phyloP scores from a whole-genome alignment of 768 basidiomycete species.

The Lentinula sp. region DNA sequence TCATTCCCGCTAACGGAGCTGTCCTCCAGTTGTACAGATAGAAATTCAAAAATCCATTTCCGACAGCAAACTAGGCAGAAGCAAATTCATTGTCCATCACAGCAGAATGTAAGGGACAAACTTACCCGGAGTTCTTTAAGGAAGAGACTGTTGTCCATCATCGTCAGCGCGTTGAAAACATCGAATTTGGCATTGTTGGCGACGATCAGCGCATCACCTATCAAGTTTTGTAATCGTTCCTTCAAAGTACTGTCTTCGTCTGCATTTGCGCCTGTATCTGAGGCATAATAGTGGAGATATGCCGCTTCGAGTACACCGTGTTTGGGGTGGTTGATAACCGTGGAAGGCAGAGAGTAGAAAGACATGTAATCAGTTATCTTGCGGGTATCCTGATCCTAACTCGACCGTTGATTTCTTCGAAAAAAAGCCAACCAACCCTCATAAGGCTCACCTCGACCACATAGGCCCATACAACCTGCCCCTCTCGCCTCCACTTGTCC shows the following conservation, averaged over 20 bases:
- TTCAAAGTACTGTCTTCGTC: conserved; percentile 62
- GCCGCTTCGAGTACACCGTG: conserved; percentile 80
- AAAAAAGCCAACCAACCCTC: not conserved
- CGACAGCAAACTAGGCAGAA: conserved; percentile 72
- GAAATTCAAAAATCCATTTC: conserved; percentile 87
- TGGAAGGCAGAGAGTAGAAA: conserved; percentile 94
- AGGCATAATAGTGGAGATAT: conserved; percentile 95
- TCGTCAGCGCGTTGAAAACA: conserved; percentile 90
- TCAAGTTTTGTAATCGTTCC: conserved; percentile 61
- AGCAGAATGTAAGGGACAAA: not conserved
- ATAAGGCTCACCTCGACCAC: conserved; percentile 75
- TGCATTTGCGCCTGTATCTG: conserved; percentile 56
- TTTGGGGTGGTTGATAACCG: conserved; percentile 75
- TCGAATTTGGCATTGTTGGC: conserved; percentile 88
- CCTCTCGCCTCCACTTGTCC: conserved; percentile 48
- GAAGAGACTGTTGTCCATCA: conserved; percentile 90
- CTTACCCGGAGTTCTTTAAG: conserved; percentile 78
- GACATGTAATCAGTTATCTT: conserved; percentile 94
- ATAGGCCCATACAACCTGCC: conserved; percentile 93
- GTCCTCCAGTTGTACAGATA: conserved; percentile 97
- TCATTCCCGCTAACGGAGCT: conserved; percentile 67
- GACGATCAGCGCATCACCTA: conserved; percentile 75
- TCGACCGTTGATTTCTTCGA: not conserved
- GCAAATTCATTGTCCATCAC: not conserved
- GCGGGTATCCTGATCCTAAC: conserved; percentile 73